A percentile compares a stretch with the other conserved stretches of the same genome.
Conservation (phyloP, 352 stramenopile genomes). For the Pythium chondricola region DNA sequence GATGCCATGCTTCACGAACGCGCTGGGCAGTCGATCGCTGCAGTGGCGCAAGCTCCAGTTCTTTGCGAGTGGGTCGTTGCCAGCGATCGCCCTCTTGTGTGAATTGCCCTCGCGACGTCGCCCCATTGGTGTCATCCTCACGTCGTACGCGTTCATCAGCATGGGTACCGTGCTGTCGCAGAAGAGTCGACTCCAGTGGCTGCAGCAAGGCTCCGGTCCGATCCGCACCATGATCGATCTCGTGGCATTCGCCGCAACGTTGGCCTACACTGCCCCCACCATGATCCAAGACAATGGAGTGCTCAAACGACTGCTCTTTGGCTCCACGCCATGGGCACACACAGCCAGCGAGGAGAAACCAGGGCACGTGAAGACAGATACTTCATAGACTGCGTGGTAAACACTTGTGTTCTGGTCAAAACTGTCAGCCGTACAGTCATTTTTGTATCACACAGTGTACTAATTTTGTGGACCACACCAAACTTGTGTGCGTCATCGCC, state of each 20-base stretch:
- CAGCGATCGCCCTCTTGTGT: constrained; percentile 43
- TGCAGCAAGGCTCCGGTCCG: constrained; percentile 27
- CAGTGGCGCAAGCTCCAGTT: constrained; percentile 48
- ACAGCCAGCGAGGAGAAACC: background rate
- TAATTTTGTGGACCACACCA: background rate
- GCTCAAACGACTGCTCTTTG: constrained; percentile 4
- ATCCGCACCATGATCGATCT: constrained; percentile 33
- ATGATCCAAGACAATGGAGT: constrained; percentile 7
- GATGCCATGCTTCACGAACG: constrained; percentile 31
- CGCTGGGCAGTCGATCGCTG: constrained; percentile 35
- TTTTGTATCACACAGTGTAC: background rate
- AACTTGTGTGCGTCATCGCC: background rate
- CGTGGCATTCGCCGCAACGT: constrained; percentile 22
- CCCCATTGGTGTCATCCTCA: constrained; percentile 54
- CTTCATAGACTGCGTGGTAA: too few relatives aligned
- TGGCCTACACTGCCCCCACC: constrained; percentile 28
- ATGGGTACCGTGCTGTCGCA: constrained; percentile 36
- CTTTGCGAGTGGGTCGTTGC: constrained; percentile 38
- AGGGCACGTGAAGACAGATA: too few relatives aligned
- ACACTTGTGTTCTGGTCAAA: too few relatives aligned
- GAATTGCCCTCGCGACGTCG: constrained; percentile 38
- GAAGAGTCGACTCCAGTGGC: constrained; percentile 20
- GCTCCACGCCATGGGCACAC: background rate
- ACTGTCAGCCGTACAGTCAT: too few relatives aligned
- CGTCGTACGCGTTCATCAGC: constrained; percentile 53